A percentile compares a stretch with the other conserved stretches of the same genome.
phyloP scores from a whole-genome alignment of 139 green algal genomes.

The Limnomonas spitsbergensis region DNA sequence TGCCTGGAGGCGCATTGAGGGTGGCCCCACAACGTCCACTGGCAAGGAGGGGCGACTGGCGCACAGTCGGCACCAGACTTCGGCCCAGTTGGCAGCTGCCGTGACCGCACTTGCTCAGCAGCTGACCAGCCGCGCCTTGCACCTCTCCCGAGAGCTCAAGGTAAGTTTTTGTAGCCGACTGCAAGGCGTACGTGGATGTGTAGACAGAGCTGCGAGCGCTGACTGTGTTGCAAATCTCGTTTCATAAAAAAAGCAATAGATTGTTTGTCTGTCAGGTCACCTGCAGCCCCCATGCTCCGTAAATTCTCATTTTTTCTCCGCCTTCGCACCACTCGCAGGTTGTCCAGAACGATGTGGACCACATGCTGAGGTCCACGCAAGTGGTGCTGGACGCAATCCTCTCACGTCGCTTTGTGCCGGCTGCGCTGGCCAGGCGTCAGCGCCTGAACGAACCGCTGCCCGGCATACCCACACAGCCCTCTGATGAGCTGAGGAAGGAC shows the following conservation, averaged over 20 bases:
- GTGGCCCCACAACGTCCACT: no score
- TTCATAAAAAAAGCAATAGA: no score
- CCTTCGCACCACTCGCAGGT: no score
- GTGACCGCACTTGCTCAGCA: neutral
- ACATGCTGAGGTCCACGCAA: neutral
- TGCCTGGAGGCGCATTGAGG: no score
- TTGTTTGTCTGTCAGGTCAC: no score
- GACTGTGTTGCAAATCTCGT: no score
- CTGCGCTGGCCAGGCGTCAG: neutral
- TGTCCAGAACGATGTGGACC: neutral
- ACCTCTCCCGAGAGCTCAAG: neutral
- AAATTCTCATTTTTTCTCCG: no score
- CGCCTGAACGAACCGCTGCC: neutral
- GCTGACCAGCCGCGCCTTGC: neutral
- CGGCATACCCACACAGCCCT: neutral
- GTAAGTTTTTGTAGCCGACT: no score
- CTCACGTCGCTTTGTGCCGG: constrained; percentile 4
- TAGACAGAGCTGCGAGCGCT: no score
- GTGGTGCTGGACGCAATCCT: constrained; percentile 1
- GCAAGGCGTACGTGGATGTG: no score
- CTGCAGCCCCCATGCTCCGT: no score
- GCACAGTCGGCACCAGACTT: neutral
- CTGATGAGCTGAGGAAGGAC: neutral
- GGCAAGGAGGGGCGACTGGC: no score
- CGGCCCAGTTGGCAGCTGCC: neutral